Evolutionary conservation across 2,329 filamentous ascomycete species (phyloP).

Genomic region (Plenodomus lindquistii): DNA sequence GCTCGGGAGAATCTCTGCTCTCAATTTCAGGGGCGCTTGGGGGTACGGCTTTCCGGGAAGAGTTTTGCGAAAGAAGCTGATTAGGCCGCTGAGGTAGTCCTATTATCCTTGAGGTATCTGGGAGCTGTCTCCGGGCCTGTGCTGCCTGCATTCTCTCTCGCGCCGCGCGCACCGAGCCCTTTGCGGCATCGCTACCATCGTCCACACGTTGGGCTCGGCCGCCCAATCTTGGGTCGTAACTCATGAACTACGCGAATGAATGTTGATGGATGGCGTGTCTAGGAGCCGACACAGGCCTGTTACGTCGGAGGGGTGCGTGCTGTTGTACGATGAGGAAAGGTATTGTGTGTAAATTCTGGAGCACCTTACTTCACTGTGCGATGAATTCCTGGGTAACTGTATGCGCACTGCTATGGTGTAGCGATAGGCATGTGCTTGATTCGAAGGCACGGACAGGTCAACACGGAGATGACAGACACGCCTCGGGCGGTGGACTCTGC

Average conservation of each 20-base stretch:
- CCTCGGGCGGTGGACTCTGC: slow-evolving; percentile 6
- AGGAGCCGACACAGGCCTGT: slow-evolving; percentile 36
- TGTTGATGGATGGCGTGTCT: slow-evolving; percentile 38
- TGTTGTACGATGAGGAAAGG: background rate
- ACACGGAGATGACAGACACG: slow-evolving; percentile 17
- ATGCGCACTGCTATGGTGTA: background rate
- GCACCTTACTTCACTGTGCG: too few relatives aligned
- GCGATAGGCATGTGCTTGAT: slow-evolving; percentile 6
- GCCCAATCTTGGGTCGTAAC: slow-evolving; percentile 41
- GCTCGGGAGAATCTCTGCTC: slow-evolving; percentile 37
- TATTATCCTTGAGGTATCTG: slow-evolving; percentile 40
- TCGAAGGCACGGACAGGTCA: slow-evolving; percentile 13
- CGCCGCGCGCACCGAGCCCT: slow-evolving; percentile 45
- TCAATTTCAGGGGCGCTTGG: slow-evolving; percentile 17
- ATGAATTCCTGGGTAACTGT: background rate
- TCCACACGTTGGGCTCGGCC: slow-evolving; percentile 35
- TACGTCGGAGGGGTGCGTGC: slow-evolving; percentile 3
- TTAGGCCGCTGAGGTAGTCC: slow-evolving; percentile 43
- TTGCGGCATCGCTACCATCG: slow-evolving; percentile 26
- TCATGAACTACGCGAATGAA: slow-evolving; percentile 39
- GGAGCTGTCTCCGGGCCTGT: slow-evolving; percentile 31
- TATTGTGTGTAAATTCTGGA: background rate
- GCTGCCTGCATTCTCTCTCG: slow-evolving; percentile 38
- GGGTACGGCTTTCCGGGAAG: slow-evolving; percentile 17
- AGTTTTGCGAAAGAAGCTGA: slow-evolving; percentile 35